phyloP scores from a whole-genome alignment of 805 yeast species.

The Saturnispora ahearnii region DNA sequence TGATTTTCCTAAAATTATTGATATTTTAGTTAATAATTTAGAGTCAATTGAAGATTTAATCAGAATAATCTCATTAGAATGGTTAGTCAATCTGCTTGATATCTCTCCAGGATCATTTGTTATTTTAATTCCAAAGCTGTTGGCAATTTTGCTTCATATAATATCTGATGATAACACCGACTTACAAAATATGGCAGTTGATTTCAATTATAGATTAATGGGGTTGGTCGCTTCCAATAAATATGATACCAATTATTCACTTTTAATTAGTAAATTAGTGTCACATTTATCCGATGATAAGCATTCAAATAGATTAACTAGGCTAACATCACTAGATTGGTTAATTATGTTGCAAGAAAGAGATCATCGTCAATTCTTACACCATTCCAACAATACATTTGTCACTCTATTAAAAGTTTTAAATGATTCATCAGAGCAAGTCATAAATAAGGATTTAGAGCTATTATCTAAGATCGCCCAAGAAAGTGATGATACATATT shows the following conservation, averaged over 20 bases:
- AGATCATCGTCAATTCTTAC: conserved; percentile 48
- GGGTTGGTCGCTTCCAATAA: conserved; percentile 34
- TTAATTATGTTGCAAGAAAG: conserved; percentile 68
- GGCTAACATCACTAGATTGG: conserved; percentile 87
- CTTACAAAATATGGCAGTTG: conserved; percentile 44
- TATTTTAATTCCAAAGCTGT: conserved; percentile 63
- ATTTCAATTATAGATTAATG: conserved; percentile 49
- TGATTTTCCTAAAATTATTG: conserved; percentile 72
- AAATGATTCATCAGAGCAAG: conserved; percentile 63
- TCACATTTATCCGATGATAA: conserved; percentile 33
- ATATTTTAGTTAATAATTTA: conserved; percentile 71
- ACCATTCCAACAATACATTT: conserved; percentile 55
- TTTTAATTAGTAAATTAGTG: conserved; percentile 64
- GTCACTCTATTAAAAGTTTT: conserved; percentile 68
- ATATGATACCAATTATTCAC: conserved; percentile 36
- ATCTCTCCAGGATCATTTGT: conserved; percentile 71
- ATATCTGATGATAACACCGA: conserved; percentile 45
- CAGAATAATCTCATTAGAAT: conserved; percentile 67
- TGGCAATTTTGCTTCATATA: conserved; percentile 57
- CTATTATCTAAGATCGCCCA: conserved; percentile 64
- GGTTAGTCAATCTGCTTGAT: conserved; percentile 69
- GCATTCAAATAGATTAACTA: conserved; percentile 36
- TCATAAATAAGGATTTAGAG: conserved; percentile 63
- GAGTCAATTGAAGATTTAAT: conserved; percentile 68
- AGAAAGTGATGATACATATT: conserved; percentile 66